Percentiles rank a stretch among this genome's conserved stretches.
phyloP scores from a whole-genome alignment of 768 basidiomycete genomes.

The Gymnopilus dilepis region DNA sequence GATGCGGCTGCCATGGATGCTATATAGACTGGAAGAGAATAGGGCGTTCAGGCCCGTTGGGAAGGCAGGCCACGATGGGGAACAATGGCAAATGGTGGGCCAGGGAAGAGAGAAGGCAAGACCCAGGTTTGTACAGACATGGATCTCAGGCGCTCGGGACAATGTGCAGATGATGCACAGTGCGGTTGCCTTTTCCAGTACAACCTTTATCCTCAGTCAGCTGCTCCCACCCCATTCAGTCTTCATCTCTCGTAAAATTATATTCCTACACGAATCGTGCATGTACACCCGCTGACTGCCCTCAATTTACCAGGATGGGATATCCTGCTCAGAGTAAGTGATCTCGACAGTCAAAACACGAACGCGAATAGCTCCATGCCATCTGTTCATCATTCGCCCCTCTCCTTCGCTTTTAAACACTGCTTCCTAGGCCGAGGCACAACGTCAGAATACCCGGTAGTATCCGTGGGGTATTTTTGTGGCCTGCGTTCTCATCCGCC shows the following conservation, averaged over 20 bases:
- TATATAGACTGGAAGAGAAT: conserved; percentile 22
- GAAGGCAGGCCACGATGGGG: conserved; percentile 13
- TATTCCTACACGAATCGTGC: not conserved
- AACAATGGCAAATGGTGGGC: conserved; percentile 7
- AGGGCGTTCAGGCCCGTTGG: conserved; percentile 22
- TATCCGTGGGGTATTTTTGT: not conserved
- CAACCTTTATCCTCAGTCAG: not conserved
- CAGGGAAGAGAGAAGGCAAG: not conserved
- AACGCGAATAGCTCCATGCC: conserved; percentile 1
- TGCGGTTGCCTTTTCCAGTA: not conserved
- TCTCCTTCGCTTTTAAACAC: not conserved
- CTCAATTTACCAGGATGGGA: not conserved
- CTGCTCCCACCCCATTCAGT: not conserved
- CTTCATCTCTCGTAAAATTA: not conserved
- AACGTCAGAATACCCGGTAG: not conserved
- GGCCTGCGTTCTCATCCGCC: not conserved
- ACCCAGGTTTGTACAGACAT: not conserved
- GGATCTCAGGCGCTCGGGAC: not conserved
- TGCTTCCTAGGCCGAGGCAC: conserved; percentile 3
- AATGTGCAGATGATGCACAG: not conserved
- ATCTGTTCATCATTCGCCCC: conserved; percentile 6
- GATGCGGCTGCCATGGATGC: conserved; percentile 19
- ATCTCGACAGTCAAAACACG: not conserved
- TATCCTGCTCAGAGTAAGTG: not conserved
- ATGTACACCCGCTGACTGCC: not conserved